These are phyloP conservation scores for Calonectria crousiana DNA, from an alignment of 2,329 filamentous ascomycete genomes.

Conservation along the genomic window DNA sequence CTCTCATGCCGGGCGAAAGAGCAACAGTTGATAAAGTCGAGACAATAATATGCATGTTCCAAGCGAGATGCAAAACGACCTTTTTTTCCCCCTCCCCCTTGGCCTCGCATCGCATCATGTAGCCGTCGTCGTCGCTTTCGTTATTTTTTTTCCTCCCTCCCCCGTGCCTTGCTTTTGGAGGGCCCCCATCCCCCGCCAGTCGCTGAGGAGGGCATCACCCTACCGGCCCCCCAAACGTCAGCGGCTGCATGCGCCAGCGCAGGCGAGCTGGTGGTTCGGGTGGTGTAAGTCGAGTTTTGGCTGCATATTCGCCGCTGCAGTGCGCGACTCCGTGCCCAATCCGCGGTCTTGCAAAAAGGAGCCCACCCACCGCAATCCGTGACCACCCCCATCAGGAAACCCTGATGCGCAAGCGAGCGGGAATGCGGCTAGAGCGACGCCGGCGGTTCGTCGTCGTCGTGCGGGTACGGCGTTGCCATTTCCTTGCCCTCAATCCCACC, in stretches of 20 bases:
- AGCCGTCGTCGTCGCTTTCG: neutral
- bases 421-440: conserved; percentile 13
- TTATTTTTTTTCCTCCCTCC: neutral
- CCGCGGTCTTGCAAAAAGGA: neutral
- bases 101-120: neutral
- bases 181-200: neutral
- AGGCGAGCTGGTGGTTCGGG: neutral
- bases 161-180: neutral
- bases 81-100: neutral
- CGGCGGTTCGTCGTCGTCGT: conserved; percentile 17
- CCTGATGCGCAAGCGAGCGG: conserved; percentile 8
- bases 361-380: neutral
- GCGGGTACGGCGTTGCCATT: conserved; percentile 4
- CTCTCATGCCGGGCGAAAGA: neutral
- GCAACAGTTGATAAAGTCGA: neutral
- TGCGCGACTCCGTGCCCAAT: conserved; percentile 14
- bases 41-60: neutral
- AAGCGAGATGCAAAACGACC: neutral
- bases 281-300: conserved; percentile 10
- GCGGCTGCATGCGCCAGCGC: conserved; percentile 17
- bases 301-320: conserved; percentile 14
- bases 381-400: neutral
- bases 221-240: conserved; percentile 13
- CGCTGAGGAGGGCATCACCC: neutral
- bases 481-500: neutral